A percentile compares a stretch with the other conserved stretches of the same genome.
Conservation (phyloP, 2,329 filamentous ascomycete genomes). For the Elsinoe batatas region DNA sequence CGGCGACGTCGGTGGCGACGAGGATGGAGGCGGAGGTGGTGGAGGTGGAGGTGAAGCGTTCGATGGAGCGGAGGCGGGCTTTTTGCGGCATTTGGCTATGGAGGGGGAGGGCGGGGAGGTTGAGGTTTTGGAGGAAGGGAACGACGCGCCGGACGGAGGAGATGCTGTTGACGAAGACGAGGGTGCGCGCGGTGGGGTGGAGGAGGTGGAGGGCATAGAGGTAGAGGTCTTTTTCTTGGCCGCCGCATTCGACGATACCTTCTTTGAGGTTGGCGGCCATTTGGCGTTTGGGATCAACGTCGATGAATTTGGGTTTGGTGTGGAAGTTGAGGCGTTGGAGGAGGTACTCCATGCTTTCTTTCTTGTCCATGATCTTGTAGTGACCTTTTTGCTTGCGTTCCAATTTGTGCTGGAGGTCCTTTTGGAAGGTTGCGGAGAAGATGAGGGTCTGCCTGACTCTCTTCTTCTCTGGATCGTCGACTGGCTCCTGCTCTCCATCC, state of each 20-base stretch:
- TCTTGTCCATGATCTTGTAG: slow-evolving; percentile 56
- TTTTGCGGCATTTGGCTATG: slow-evolving; percentile 97
- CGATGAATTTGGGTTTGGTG: slow-evolving; percentile 77
- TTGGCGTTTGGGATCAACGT: slow-evolving; percentile 78
- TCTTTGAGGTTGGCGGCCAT: slow-evolving; percentile 83
- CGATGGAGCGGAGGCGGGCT: slow-evolving; percentile 81
- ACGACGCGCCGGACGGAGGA: slow-evolving; percentile 78
- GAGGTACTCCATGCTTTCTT: slow-evolving; percentile 85
- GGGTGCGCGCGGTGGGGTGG: slow-evolving; percentile 66
- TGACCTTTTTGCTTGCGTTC: slow-evolving; percentile 60
- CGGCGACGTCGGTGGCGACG: slow-evolving; percentile 83
- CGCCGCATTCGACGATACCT: slow-evolving; percentile 81
- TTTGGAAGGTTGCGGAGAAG: slow-evolving; percentile 94
- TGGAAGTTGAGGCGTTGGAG: slow-evolving; percentile 82
- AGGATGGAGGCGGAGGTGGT: slow-evolving; percentile 50
- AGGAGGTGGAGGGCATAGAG: slow-evolving; percentile 80
- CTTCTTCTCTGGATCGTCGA: slow-evolving; percentile 26
- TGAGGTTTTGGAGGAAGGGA: slow-evolving; percentile 73
- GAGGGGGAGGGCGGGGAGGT: slow-evolving; percentile 63
- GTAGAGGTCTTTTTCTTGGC: slow-evolving; percentile 94
- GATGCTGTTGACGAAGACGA: slow-evolving; percentile 96
- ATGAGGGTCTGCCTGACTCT: slow-evolving; percentile 68
- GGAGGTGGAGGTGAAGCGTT: slow-evolving; percentile 61
- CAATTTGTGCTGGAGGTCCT: slow-evolving; percentile 81
- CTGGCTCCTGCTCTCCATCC: slow-evolving; percentile 38